These are phyloP conservation scores for Termitomyces heimii DNA, from an alignment of 768 basidiomycete genomes.

Conservation along the genomic window DNA sequence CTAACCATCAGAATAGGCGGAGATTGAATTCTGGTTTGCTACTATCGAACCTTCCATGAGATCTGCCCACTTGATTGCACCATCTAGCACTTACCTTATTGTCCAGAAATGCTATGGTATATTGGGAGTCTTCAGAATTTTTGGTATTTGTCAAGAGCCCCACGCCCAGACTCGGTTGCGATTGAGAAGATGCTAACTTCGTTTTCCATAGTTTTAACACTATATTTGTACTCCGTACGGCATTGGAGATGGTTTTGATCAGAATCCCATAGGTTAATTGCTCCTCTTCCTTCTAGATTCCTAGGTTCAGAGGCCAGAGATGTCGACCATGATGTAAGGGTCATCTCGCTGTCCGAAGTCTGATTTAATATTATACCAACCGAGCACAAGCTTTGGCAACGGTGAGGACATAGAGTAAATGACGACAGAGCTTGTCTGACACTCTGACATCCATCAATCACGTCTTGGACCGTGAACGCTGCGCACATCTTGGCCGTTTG, in stretches of 20 bases:
- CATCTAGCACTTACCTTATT: not conserved
- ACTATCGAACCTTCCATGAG: too few relatives aligned
- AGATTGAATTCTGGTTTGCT: not conserved
- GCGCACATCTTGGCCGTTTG: slow-evolving; percentile 18
- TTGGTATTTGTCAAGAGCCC: not conserved
- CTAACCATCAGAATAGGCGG: not conserved
- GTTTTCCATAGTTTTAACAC: not conserved
- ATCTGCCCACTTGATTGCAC: not conserved
- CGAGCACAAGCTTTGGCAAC: slow-evolving; percentile 17
- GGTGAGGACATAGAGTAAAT: slow-evolving; percentile 20
- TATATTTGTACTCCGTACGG: not conserved
- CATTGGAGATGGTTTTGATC: not conserved
- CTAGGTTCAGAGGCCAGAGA: not conserved
- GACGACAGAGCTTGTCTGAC: slow-evolving; percentile 4
- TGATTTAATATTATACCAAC: slow-evolving; percentile 14
- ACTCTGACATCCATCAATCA: slow-evolving; percentile 19
- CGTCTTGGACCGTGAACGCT: slow-evolving; percentile 18
- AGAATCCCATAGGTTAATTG: not conserved
- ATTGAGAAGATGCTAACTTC: not conserved
- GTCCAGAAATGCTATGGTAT: not conserved
- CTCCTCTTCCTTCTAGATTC: not conserved
- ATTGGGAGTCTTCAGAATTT: not conserved
- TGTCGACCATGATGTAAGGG: not conserved
- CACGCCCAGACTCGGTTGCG: not conserved
- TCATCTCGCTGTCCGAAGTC: not conserved